Evolutionary conservation across 345 rosid genomes (phyloP), one percentile per base, ranked within the genome.

Genomic region (Geranium brycei): DNA sequence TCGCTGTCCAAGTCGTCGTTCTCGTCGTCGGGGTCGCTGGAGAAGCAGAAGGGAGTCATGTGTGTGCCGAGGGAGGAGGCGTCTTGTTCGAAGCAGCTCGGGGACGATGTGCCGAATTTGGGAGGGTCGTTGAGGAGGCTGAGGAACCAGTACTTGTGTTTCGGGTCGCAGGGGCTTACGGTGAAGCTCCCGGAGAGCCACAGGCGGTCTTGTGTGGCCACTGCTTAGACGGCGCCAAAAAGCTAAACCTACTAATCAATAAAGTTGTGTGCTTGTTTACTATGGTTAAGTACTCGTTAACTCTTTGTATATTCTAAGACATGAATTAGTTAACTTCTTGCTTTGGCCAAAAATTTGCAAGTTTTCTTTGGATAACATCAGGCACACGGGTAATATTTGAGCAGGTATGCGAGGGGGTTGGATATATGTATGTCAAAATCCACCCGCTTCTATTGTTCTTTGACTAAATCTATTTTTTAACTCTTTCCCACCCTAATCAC

Each of bases 1-100:
- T 91, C 98, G 4, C 84, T 87, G 41, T 91, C 96, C 1, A 81
- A 83, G 67, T 80, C 92, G 55, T 83, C 92, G 14, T 64, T 85
- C 47, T 81, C 87, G 13, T 76, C 90, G 7, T 77, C 89, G 4
- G 69, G 67, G 62, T 76, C 86, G 47, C 10, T 75, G 64, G 93
- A 91, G 62, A 86, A 86, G 70, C 88, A 83, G 62, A 88, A 88
- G 55, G 86, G 86, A 10, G 62, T 80, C 31, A 23, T 23, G 28
- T 74, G 77, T 63, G 40, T 72, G 0, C 93, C 79, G 30, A 68
- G 66, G 19, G 84, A 77, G 66, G 61, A 64, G 64, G 83, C 93
- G n/a, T 82, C 95, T 56, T 66, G 75, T 17, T 65, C 80, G 64
- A 74, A 64, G 55, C 72, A 62, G 62, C 30, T 63, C 8, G 7